Base-by-base conservation (phyloP, 2,329 filamentous ascomycete genomes). In the Microcyclosporella mali region DNA sequence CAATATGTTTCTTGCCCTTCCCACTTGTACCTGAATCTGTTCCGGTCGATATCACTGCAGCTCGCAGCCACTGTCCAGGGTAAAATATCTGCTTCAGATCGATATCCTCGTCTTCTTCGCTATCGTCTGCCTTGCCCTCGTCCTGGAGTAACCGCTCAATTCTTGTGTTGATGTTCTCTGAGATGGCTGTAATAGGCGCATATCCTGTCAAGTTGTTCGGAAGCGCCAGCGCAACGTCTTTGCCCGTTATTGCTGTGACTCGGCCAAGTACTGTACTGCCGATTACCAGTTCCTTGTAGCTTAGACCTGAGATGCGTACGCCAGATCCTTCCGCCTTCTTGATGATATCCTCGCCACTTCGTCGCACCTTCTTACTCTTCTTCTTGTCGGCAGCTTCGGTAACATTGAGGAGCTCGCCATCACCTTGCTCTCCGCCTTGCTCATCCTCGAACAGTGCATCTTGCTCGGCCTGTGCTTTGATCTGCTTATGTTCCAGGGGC, bases 191-290 rank as follows among this genome's bases (percentile, higher is more conserved):
- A 53, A 97, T 81, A 15, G 92, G 83, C 6, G 94, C 83, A 64
- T 88, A 92, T 36, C 92, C 94, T 36, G 79, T 82, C 25, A 98
- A 77, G 63, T 94, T 97, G 68, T 98, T 98, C 12, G 92, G 89
- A 9, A 98, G 73, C 15, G 88, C 81, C 41, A 98, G 71, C 35
- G 83, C 79, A 54, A 98, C 70, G 60, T 94, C 83, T 57, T 88
- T 77, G 42, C 79, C 70, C 51, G 84, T 89, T 63, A 98, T 88
- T 48, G 84, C 80, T 31, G 80, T 82, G 46, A 98, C 75, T 61
- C 94, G 88, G 33, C 87, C 92, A 33, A 98, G 81, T 1, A 98
- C 81, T 43, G 95, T 73, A 37, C 88, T 90, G 40, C 90, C 94
- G 51, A 87, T 82, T 35, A 84, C 79, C 49, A 98, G 70, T 60